Percentiles rank a stretch among this genome's conserved stretches.
Evolutionary conservation across 176 grass and related monocot species (phyloP).

Genomic region (Areca catechu): DNA sequence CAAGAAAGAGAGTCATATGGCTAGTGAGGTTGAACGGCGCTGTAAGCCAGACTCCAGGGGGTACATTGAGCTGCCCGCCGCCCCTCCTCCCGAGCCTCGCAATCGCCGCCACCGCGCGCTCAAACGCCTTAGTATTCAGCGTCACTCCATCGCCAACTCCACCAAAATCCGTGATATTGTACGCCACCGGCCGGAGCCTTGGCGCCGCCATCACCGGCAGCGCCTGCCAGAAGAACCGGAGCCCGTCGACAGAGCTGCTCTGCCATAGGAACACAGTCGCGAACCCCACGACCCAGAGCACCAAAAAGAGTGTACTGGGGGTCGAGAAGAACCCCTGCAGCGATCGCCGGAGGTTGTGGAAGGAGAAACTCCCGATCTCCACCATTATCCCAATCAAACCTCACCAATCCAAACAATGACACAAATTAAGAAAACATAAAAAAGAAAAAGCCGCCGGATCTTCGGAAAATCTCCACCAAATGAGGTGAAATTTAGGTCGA

Average conservation of each 20-base stretch:
- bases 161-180: slow-evolving; percentile 77
- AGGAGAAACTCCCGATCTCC: slow-evolving; percentile 39
- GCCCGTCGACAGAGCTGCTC: slow-evolving; percentile 32
- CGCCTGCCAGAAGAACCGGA: not conserved
- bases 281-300: slow-evolving; percentile 58
- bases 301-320: slow-evolving; percentile 41
- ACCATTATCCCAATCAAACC: slow-evolving; percentile 22
- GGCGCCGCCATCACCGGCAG: slow-evolving; percentile 25
- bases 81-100: slow-evolving; percentile 31
- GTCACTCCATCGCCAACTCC: slow-evolving; percentile 63
- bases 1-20: slow-evolving; percentile 84
- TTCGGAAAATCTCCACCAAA: slow-evolving; percentile 15
- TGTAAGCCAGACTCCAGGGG: slow-evolving; percentile 61
- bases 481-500: slow-evolving; percentile 9
- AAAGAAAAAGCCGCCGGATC: not conserved
- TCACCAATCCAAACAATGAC: not conserved
- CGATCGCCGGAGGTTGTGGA: slow-evolving; percentile 29
- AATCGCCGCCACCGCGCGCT: slow-evolving; percentile 60
- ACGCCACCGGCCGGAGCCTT: slow-evolving; percentile 38
- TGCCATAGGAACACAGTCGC: slow-evolving; percentile 63
- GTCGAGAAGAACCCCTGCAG: slow-evolving; percentile 33
- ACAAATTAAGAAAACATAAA: not conserved
- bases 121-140: slow-evolving; percentile 70
- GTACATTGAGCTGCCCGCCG: slow-evolving; percentile 78
- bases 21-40: slow-evolving; percentile 91